These are phyloP conservation scores for Globisporangium sylvaticum DNA, from an alignment of 352 stramenopile genomes.

Conservation along the genomic window DNA sequence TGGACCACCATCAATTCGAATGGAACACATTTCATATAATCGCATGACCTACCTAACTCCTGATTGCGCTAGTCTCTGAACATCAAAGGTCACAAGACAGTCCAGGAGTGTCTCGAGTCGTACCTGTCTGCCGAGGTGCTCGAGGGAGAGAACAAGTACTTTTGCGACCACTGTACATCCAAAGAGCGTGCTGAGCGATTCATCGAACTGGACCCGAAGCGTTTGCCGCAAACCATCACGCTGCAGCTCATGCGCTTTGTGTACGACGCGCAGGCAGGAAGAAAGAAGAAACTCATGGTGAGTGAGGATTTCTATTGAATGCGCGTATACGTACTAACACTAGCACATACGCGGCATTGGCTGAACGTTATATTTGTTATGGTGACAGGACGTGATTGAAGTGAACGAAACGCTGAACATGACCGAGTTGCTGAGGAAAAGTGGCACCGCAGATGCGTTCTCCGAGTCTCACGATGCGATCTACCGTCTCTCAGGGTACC, in stretches of 20 bases:
- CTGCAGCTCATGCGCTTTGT: conserved; percentile 86
- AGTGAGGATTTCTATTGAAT: neutral
- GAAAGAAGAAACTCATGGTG: conserved; percentile 87
- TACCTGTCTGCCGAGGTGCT: conserved; percentile 74
- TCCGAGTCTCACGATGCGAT: conserved; percentile 34
- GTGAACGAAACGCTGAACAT: conserved; percentile 79
- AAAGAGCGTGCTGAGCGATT: conserved; percentile 78
- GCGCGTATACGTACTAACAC: neutral
- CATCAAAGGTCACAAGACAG: conserved; percentile 75
- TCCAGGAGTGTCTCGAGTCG: conserved; percentile 66
- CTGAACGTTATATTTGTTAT: conserved; percentile 1
- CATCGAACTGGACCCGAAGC: conserved; percentile 55
- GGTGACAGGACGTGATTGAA: conserved; percentile 74
- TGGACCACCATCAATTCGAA: neutral
- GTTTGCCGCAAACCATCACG: conserved; percentile 64
- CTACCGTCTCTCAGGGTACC: conserved; percentile 71
- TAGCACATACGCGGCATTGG: neutral
- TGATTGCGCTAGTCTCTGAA: conserved; percentile 54
- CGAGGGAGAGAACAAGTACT: conserved; percentile 87
- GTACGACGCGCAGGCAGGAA: conserved; percentile 65
- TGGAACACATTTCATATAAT: neutral
- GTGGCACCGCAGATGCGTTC: conserved; percentile 36
- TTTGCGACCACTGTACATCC: conserved; percentile 65
- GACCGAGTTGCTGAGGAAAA: conserved; percentile 49
- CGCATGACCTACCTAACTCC: neutral